Base-by-base conservation (phyloP, 768 basidiomycete genomes). In the Boletus reticulatus region DNA sequence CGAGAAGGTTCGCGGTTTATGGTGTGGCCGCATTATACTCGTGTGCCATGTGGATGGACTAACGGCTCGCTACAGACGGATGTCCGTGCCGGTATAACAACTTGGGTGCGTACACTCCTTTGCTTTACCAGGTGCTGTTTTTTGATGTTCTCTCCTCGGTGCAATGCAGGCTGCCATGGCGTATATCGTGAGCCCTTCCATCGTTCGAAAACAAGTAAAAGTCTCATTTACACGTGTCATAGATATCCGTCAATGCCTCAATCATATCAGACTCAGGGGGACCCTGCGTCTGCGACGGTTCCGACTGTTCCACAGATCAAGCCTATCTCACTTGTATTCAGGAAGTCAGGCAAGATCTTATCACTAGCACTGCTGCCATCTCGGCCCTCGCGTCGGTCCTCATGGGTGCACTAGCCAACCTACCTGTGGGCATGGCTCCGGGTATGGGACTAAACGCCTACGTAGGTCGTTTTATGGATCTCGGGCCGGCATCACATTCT, bases 361-460 rank as follows among this genome's bases (percentile, higher is more conserved):
- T 94, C 64, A 92, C 88, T 7, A 80, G 87, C 13, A 93, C 92
- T 0, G 89, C 91, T 11, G 86, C 88, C 52, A 80, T 92, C 56
- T 78, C 88, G 4, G 83, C 88, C 1, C 79, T 94, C 8, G 72
- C 89, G 11, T 88, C 87, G 17, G 82, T 87, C 67, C 80, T 92
- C 56, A 92, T 94, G 90, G 92, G 92, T 44, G 72, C 86, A 14
- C 69, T 92, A 22, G 92, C 89, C 38, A 94, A 94, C 67, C 75
- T 94, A n/a, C 92, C 92, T 2, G 82, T 94, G n/a, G 90, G 87
- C 31, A 81, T 94, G 72, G 92, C 92, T 3, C 92, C 92, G 20
- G 92, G 92, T 55, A 78, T 94, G 56, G 92, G 92, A 51, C 73
- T 92, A 24, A 90, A 90, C 60, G 88, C 89, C 39, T 91, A 90